These are phyloP conservation scores for Leccinum barrowsii DNA, from an alignment of 768 basidiomycete species.

Conservation along the genomic window DNA sequence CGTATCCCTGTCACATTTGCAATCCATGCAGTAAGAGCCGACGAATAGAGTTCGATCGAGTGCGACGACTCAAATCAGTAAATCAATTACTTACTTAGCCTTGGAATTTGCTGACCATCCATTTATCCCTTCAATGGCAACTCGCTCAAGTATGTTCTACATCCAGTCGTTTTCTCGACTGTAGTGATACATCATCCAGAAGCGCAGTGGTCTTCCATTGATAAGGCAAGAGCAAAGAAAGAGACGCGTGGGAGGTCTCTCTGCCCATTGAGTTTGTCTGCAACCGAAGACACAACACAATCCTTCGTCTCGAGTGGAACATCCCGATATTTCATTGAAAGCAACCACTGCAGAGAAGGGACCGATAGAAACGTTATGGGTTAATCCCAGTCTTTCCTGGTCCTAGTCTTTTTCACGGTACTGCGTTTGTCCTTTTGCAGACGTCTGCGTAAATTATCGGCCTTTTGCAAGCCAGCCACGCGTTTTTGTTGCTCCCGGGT, in stretches of 20 bases:
- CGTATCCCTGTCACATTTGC: background rate
- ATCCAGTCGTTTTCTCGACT: background rate
- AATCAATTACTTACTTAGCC: background rate
- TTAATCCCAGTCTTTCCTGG: constrained; percentile 28
- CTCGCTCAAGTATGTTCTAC: background rate
- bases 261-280: background rate
- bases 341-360: background rate
- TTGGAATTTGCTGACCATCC: background rate
- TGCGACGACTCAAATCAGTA: background rate
- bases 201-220: background rate
- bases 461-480: constrained; percentile 21
- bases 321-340: background rate
- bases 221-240: background rate
- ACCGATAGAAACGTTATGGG: background rate
- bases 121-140: background rate
- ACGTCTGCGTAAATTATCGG: constrained; percentile 18
- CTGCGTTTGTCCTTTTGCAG: constrained; percentile 28
- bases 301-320: background rate
- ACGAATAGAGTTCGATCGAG: background rate
- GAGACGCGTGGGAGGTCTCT: background rate
- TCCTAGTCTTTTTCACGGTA: constrained; percentile 24
- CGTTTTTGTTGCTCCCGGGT: constrained; percentile 25
- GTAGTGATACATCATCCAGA: background rate
- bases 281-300: background rate
- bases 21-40: background rate